A percentile compares a stretch with the other conserved stretches of the same genome.
These are phyloP conservation scores for Candida railenensis DNA, from an alignment of 805 yeast genomes.

Conservation along the genomic window DNA sequence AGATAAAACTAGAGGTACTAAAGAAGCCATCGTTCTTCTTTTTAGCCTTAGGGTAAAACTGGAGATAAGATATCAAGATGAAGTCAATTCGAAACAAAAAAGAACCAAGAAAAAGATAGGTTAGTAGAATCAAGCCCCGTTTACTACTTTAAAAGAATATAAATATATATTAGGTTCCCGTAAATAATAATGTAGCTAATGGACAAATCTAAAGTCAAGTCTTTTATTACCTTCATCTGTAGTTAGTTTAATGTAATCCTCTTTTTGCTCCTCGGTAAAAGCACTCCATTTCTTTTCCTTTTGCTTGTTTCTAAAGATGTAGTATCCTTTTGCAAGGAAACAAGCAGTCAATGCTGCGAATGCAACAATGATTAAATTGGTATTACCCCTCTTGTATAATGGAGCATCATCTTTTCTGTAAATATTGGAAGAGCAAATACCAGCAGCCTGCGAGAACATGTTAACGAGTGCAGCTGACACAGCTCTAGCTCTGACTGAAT, in stretches of 20 bases:
- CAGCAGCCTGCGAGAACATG: constrained; percentile 60
- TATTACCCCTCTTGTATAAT: constrained; percentile 57
- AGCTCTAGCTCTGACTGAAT: constrained; percentile 61
- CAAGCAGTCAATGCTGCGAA: constrained; percentile 29
- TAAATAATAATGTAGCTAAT: too few species aligned
- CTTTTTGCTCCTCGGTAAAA: constrained; percentile 49
- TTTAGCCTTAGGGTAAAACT: too few species aligned
- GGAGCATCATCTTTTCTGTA: constrained; percentile 61
- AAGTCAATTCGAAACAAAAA: too few species aligned
- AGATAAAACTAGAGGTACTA: too few species aligned
- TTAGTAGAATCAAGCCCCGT: too few species aligned
- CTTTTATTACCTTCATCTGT: constrained; percentile 57
- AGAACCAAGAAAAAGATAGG: too few species aligned
- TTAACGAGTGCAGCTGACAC: constrained; percentile 66
- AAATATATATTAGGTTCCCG: too few species aligned
- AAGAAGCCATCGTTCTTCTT: too few species aligned
- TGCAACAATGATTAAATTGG: constrained; percentile 34
- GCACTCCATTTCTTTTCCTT: constrained; percentile 52
- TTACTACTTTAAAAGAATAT: too few species aligned
- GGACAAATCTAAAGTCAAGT: constrained; percentile 45
- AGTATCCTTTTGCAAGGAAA: constrained; percentile 33
- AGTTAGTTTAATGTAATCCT: constrained; percentile 43
- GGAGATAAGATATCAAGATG: too few species aligned
- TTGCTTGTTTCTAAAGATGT: constrained; percentile 38
- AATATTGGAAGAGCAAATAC: constrained; percentile 53